Conservation (phyloP, 345 rosid species). For the Pugionium dolabratum region DNA sequence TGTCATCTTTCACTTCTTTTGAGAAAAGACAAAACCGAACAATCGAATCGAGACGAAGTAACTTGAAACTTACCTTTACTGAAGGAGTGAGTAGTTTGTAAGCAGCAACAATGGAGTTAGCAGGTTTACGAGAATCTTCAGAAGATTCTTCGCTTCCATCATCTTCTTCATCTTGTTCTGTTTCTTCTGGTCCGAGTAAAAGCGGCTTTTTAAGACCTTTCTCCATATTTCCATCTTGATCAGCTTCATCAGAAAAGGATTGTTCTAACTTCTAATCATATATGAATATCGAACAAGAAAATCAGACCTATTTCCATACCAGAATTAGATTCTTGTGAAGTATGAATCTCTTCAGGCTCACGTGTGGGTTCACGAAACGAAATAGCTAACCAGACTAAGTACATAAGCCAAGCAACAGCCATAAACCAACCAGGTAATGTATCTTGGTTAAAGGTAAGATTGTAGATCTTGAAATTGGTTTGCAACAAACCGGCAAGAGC, state of each 20-base stretch:
- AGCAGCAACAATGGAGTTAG: slow-evolving; percentile 66
- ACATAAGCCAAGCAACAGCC: slow-evolving; percentile 85
- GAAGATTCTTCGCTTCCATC: slow-evolving; percentile 73
- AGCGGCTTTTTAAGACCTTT: slow-evolving; percentile 70
- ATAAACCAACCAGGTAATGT: slow-evolving; percentile 98
- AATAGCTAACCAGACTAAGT: slow-evolving; percentile 74
- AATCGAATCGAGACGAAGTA: too few species aligned
- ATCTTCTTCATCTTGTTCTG: slow-evolving; percentile 51
- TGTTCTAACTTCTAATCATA: slow-evolving; percentile 4
- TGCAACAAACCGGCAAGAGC: slow-evolving; percentile 96
- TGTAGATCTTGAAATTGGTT: slow-evolving; percentile 68
- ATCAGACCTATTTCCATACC: slow-evolving; percentile 40
- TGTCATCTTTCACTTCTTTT: neutral
- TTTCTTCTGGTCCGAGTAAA: slow-evolving; percentile 53
- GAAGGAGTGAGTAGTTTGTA: slow-evolving; percentile 92
- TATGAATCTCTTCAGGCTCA: slow-evolving; percentile 49
- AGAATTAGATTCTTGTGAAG: slow-evolving; percentile 41
- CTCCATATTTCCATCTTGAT: slow-evolving; percentile 54
- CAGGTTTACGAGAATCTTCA: slow-evolving; percentile 62
- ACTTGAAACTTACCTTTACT: slow-evolving; percentile 53
- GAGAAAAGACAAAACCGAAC: too few species aligned
- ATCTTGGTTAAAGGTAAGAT: slow-evolving; percentile 63
- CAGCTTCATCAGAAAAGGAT: slow-evolving; percentile 48
- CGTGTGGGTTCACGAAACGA: slow-evolving; percentile 75
- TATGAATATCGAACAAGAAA: neutral